phyloP scores from a whole-genome alignment of 345 rosid species.

The Orychophragmus violaceus region DNA sequence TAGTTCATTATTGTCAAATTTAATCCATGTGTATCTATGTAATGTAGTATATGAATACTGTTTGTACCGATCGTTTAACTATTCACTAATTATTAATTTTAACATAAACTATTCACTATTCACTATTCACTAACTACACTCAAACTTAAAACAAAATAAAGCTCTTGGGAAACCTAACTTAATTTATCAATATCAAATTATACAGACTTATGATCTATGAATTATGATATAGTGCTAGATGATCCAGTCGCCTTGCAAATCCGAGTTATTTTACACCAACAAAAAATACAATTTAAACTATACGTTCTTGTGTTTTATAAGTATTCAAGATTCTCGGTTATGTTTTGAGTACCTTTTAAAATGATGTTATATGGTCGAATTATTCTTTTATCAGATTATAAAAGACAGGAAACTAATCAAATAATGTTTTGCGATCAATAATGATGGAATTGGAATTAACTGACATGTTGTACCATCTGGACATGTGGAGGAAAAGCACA shows the following conservation, averaged over 20 bases:
- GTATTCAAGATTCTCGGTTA: background rate
- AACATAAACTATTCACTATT: background rate
- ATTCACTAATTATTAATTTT: background rate
- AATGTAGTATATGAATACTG: background rate
- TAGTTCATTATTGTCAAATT: background rate
- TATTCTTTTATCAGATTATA: background rate
- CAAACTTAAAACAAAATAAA: background rate
- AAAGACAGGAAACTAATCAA: background rate
- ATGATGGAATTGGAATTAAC: constrained; percentile 20
- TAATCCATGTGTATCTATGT: background rate
- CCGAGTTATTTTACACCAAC: background rate
- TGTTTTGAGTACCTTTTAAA: background rate
- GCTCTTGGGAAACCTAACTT: background rate
- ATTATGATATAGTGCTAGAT: background rate
- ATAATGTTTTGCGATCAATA: constrained; percentile 5
- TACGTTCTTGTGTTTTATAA: background rate
- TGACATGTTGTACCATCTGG: constrained; percentile 16
- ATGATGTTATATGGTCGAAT: background rate
- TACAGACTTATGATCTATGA: background rate
- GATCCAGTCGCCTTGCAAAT: background rate
- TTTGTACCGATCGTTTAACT: background rate
- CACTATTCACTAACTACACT: background rate
- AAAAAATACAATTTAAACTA: background rate
- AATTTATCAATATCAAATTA: background rate
- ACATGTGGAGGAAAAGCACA: constrained; percentile 27